phyloP scores from a whole-genome alignment of 148 eudicot genomes.

The Chenopodium suecicum region DNA sequence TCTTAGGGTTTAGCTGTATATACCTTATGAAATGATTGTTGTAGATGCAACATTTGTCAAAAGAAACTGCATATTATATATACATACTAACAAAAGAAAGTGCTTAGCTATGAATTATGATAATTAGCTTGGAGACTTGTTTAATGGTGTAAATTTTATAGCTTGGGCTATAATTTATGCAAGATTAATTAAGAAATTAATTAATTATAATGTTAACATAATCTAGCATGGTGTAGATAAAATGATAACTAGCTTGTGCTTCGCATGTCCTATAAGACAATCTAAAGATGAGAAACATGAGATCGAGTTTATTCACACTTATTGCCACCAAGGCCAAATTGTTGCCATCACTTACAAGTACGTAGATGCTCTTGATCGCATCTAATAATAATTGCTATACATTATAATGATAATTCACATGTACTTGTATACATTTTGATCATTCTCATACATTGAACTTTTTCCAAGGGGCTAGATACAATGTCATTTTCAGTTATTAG shows the following conservation, averaged over 20 bases:
- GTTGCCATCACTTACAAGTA: too few relatives aligned
- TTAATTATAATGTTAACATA: too few relatives aligned
- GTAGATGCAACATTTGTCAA: neutral
- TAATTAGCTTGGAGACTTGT: neutral
- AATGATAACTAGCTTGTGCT: too few relatives aligned
- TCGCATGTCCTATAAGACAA: too few relatives aligned
- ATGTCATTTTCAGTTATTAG: neutral
- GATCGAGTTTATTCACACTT: too few relatives aligned
- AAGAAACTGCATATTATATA: neutral
- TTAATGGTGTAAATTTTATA: neutral
- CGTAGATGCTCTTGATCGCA: neutral
- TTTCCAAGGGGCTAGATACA: neutral
- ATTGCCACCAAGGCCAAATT: too few relatives aligned
- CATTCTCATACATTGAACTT: neutral
- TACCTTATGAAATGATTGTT: neutral
- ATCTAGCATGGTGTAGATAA: too few relatives aligned
- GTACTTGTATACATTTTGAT: neutral
- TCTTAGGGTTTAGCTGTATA: neutral
- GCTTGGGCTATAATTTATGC: too few relatives aligned
- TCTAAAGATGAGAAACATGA: too few relatives aligned
- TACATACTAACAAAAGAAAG: neutral
- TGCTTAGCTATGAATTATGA: neutral
- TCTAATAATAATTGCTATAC: too few relatives aligned
- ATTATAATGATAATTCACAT: neutral
- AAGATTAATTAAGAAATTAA: too few relatives aligned